phyloP scores from a whole-genome alignment of 2,329 filamentous ascomycete genomes.

The Stagonosporopsis cucurbitacearum region DNA sequence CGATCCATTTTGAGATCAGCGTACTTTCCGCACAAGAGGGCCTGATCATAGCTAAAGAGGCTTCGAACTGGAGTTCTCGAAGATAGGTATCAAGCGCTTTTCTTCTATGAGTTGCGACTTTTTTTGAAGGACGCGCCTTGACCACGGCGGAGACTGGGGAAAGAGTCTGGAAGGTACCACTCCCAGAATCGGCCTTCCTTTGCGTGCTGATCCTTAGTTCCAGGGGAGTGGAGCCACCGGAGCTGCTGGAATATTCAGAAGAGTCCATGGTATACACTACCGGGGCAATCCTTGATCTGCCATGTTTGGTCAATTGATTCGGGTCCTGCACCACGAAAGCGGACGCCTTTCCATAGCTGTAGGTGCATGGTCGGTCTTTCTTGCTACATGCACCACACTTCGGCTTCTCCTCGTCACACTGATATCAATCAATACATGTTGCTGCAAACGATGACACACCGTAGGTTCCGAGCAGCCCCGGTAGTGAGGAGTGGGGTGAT shows the following conservation, averaged over 20 bases:
- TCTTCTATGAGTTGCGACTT: conserved; percentile 19
- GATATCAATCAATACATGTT: background rate
- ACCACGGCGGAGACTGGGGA: conserved; percentile 22
- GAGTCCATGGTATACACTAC: conserved; percentile 22
- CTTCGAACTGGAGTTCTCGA: conserved; percentile 17
- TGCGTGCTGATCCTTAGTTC: conserved; percentile 27
- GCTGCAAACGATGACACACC: background rate
- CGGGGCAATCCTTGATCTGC: conserved; percentile 27
- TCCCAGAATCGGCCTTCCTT: conserved; percentile 28
- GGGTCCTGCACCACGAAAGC: conserved; percentile 39
- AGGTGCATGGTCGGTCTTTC: conserved; percentile 36
- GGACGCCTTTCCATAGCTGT: conserved; percentile 36
- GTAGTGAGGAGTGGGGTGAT: background rate
- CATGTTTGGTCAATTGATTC: conserved; percentile 39
- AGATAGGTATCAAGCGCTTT: conserved; percentile 27
- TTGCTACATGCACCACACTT: conserved; percentile 39
- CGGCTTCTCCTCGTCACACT: conserved; percentile 42
- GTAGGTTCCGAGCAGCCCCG: background rate
- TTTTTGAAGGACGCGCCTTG: conserved; percentile 22
- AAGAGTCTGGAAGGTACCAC: conserved; percentile 39
- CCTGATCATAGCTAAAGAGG: conserved; percentile 7
- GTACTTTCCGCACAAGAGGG: conserved; percentile 28
- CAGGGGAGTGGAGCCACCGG: conserved; percentile 14
- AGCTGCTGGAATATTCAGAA: background rate
- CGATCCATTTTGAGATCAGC: conserved; percentile 32